Evolutionary conservation across 495 filamentous ascomycete genomes (phyloP), one percentile per base, ranked within the genome.

Genomic region (Lindgomyces ingoldianus): DNA sequence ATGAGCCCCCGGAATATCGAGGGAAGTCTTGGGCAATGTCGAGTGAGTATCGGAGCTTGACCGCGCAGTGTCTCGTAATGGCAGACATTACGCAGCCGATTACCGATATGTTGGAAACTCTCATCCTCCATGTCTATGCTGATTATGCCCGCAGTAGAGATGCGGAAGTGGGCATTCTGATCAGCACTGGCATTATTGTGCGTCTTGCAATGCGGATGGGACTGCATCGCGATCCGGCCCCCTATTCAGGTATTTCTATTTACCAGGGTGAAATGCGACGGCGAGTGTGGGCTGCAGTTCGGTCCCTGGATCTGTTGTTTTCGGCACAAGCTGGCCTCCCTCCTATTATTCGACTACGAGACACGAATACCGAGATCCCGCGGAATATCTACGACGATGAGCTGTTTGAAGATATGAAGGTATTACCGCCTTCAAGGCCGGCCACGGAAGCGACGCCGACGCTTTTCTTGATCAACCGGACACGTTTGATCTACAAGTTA

Each of bases 361-460:
- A 96, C 73, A 92, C 84, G 60, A 95, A 99, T 70, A 90, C 91
- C 0, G 85, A 90, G 57, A 75, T 96, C 33, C 94, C 94, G 16
- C 83, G 88, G 64, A 99, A 98, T 74, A 47, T 97, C 24, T 93
- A 91, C 72, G 94, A 99, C 71, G 93, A 97, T 67, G 95, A 98
- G 69, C 89, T 98, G 48, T 85, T 88, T 48, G 88, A 92, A 48
- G 85, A 88, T 49, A 89, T 83, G 66, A 88, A 88, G 71, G 79
- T 81, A 9, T 78, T 98, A 24, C 94, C 94, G 11, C 84, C 86
- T 4, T 84, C 91, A 0, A 81, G 91, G 59, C 88, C 90, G 10
- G 77, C 79, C 36, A 81, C 82, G 19, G 92, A 97, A 74, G 84
- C 90, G 6, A 99, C 94, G 1, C 89, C 90, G 8, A 84, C 94